These are phyloP conservation scores for Stevia rebaudiana DNA, from an alignment of 140 eudicot genomes.

Conservation along the genomic window DNA sequence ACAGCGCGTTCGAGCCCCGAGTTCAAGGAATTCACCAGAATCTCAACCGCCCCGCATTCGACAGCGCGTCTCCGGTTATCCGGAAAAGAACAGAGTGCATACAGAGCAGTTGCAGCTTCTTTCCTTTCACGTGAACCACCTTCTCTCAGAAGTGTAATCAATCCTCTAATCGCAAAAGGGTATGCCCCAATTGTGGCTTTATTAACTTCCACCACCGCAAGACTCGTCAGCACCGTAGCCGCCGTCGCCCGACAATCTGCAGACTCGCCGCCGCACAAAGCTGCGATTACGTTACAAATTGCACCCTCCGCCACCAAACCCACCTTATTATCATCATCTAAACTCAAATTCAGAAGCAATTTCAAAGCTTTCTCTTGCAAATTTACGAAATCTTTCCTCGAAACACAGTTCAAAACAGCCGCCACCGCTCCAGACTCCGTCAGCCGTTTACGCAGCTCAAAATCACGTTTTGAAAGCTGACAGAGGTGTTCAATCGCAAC, in stretches of 20 bases:
- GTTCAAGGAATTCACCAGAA: slow-evolving; percentile 31
- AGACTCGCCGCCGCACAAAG: slow-evolving; percentile 36
- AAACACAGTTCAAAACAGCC: slow-evolving; percentile 54
- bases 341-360: slow-evolving; percentile 69
- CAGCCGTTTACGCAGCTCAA: slow-evolving; percentile 45
- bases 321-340: slow-evolving; percentile 86
- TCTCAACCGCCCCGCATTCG: slow-evolving; percentile 61
- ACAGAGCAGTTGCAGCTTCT: slow-evolving; percentile 87
- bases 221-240: slow-evolving; percentile 80
- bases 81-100: slow-evolving; percentile 61
- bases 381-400: slow-evolving; percentile 22
- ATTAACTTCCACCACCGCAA: slow-evolving; percentile 92
- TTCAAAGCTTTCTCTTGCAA: slow-evolving; percentile 57
- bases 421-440: slow-evolving; percentile 83
- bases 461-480: slow-evolving; percentile 45
- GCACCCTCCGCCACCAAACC: slow-evolving; percentile 97
- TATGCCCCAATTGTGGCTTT: slow-evolving; percentile 90
- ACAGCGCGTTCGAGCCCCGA: slow-evolving; percentile 85
- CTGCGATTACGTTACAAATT: slow-evolving; percentile 47
- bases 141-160: slow-evolving; percentile 39
- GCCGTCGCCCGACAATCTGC: slow-evolving; percentile 73
- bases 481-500: slow-evolving; percentile 46
- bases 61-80: slow-evolving; percentile 81
- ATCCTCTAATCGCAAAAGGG: slow-evolving; percentile 61
- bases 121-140: slow-evolving; percentile 67